phyloP scores from a whole-genome alignment of 139 green algal species.

The Chlamydomonas schloesseri region DNA sequence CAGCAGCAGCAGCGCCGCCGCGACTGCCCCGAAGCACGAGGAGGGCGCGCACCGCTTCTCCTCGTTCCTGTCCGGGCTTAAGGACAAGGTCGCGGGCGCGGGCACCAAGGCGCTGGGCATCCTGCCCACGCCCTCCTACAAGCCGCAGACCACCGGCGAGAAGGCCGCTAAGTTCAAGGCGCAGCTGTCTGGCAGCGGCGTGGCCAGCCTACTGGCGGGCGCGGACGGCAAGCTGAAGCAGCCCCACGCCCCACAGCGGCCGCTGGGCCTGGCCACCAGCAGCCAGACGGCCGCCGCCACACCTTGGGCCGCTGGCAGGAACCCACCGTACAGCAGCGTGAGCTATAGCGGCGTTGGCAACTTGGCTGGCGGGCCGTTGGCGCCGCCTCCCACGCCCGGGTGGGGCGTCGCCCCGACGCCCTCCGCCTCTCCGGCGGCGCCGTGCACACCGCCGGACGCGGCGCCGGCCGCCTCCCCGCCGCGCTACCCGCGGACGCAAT shows the following conservation, averaged over 20 bases:
- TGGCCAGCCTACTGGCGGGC: neutral
- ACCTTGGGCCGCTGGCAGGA: neutral
- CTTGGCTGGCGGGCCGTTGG: too few species aligned
- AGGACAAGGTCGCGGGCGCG: neutral
- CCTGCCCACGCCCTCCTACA: constrained; percentile 13
- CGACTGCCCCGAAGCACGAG: neutral
- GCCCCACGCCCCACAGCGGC: constrained; percentile 36
- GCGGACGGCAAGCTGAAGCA: constrained; percentile 38
- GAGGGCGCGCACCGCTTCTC: neutral
- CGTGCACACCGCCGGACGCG: too few species aligned
- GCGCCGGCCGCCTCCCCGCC: too few species aligned
- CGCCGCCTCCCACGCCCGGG: too few species aligned
- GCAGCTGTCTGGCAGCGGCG: constrained; percentile 7
- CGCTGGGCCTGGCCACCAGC: neutral
- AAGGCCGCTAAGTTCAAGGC: constrained; percentile 17
- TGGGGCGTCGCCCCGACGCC: too few species aligned
- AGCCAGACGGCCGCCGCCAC: neutral
- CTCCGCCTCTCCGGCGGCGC: too few species aligned
- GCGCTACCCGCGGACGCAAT: too few species aligned
- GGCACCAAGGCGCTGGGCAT: constrained; percentile 31
- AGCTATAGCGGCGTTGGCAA: neutral
- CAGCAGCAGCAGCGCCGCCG: neutral
- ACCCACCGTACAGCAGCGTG: neutral
- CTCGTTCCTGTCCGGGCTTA: neutral
- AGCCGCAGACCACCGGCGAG: constrained; percentile 37